Evolutionary conservation across 2,329 filamentous ascomycete genomes (phyloP).

Genomic region (Aureobasidium pullulans): DNA sequence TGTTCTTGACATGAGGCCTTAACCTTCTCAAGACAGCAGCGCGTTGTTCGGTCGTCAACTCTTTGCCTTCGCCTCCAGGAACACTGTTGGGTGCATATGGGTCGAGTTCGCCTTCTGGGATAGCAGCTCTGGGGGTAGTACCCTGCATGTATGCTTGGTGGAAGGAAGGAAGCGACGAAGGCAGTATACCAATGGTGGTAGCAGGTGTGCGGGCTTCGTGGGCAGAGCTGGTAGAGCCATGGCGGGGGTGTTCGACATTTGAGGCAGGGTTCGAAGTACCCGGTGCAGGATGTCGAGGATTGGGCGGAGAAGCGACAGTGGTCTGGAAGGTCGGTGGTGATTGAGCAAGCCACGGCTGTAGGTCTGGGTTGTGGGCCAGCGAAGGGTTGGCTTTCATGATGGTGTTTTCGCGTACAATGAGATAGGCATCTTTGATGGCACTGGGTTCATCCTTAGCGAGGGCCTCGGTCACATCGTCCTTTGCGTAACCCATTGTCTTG

Average conservation of each 20-base stretch:
- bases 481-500: conserved; percentile 96
- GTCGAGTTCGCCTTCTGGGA: conserved; percentile 42
- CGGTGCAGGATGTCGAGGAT: conserved; percentile 18
- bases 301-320: conserved; percentile 28
- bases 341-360: conserved; percentile 48
- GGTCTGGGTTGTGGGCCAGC: conserved; percentile 44
- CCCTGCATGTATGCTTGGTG: conserved; percentile 87
- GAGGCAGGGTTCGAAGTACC: conserved; percentile 14
- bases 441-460: conserved; percentile 87
- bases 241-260: conserved; percentile 33
- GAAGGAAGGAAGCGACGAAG: conserved; percentile 82
- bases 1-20: conserved; percentile 72
- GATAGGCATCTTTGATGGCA: conserved; percentile 96
- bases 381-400: conserved; percentile 84
- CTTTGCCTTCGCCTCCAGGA: conserved; percentile 20
- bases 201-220: conserved; percentile 35
- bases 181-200: conserved; percentile 85
- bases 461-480: conserved; percentile 90
- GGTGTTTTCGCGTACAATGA: conserved; percentile 96
- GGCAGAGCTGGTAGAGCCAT: conserved; percentile 37
- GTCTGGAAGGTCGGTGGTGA: conserved; percentile 47
- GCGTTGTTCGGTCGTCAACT: conserved; percentile 55
- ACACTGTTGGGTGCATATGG: conserved; percentile 35
- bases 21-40: conserved; percentile 73
- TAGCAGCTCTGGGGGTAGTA: conserved; percentile 31